Evolutionary conservation across 2,329 filamentous ascomycete species (phyloP), one percentile per base, ranked within the genome.

Genomic region (Aspergillus floridensis): DNA sequence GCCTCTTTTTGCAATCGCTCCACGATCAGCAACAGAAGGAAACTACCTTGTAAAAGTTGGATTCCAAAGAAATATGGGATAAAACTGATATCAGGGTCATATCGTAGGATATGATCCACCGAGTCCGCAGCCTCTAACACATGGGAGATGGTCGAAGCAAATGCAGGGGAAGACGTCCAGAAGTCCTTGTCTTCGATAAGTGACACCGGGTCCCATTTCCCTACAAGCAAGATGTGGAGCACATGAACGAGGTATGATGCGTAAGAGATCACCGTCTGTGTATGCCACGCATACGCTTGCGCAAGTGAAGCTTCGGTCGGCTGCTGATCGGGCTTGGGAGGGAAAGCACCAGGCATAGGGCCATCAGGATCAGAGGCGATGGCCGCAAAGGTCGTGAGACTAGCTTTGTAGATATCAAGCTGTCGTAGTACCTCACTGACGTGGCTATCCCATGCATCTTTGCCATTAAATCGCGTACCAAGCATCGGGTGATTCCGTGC

Each of bases 41-140:
- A 96, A 44, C 91, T 96, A 5, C 92, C 93, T 71, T 97, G 93
- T 5, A 97, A 80, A 2, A 97, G 82, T 73, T 96, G 96, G 62
- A 96, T 93, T 59, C 92, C 93, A 66, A 96, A 96, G 80, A 96
- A 96, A 79, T 96, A 96, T 1, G 93, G 93, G 91, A 96, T 96
- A 76, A 96, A 96, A 74, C 93, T 93, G 53, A 96, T 82, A 59
- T 95, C 92, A 0, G 93, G 91, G 71, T 97, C 93, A 71, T 90
- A 91, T 68, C 96, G 91, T 49, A 97, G 86, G 56, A 97, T 95
- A 68, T 91, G 88, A 72, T 86, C 87, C 66, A 96, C 90, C 12
- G 92, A 92, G 76, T 96, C 91, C 4, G 93, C 92, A 0, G 93
- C 92, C 14, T 90, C 89, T 4, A 97, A 90, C 11, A 92, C 93